A percentile compares a stretch with the other conserved stretches of the same genome.
Conservation (phyloP, 176 grass and related monocot species). For the Urochloa ruziziensis region DNA sequence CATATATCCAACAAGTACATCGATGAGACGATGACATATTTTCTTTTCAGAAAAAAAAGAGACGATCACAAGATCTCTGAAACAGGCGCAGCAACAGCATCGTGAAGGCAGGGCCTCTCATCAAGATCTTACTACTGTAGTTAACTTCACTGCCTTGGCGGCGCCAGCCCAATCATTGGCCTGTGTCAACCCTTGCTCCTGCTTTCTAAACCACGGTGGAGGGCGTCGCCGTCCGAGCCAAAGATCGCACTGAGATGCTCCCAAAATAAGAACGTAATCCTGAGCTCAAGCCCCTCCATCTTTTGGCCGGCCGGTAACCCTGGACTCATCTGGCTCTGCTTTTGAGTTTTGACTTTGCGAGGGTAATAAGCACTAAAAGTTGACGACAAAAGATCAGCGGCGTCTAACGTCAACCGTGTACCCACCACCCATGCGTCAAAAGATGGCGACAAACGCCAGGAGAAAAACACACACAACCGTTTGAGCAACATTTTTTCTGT, state of each 20-base stretch:
- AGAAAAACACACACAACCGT: background rate
- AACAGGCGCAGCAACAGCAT: background rate
- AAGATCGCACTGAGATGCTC: background rate
- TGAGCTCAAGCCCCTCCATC: background rate
- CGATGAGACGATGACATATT: too few relatives aligned
- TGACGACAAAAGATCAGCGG: background rate
- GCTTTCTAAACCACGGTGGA: background rate
- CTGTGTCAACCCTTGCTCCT: background rate
- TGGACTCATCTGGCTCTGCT: background rate
- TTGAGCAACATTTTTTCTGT: background rate
- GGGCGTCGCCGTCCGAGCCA: background rate
- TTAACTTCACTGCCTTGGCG: too few relatives aligned
- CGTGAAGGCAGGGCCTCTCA: too few relatives aligned
- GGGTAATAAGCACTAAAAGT: background rate
- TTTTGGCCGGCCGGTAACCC: slow-evolving; percentile 5
- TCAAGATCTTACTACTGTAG: too few relatives aligned
- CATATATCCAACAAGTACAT: too few relatives aligned
- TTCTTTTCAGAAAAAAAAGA: too few relatives aligned
- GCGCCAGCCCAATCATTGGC: background rate
- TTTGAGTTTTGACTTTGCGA: background rate
- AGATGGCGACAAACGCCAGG: background rate
- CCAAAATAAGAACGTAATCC: background rate
- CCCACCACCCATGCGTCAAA: background rate
- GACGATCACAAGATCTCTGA: too few relatives aligned
- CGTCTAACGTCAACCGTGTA: slow-evolving; percentile 9